phyloP scores from a whole-genome alignment of 2,329 filamentous ascomycete genomes.

The Pestalotiopsis sp. region DNA sequence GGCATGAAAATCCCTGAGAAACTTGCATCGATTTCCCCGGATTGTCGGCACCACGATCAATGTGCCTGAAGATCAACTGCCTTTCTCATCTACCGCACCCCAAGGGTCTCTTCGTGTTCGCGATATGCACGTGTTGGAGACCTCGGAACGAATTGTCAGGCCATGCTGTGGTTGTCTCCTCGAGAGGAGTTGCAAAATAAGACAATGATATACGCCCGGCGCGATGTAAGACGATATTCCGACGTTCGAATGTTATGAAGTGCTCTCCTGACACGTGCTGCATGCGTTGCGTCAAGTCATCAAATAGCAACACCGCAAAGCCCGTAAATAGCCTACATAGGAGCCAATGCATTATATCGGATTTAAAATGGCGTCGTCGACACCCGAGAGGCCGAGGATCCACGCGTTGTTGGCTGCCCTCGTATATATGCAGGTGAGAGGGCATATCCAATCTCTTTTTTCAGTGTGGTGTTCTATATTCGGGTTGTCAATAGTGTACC shows the following conservation, averaged over 20 bases:
- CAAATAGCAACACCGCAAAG: neutral
- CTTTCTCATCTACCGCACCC: slow-evolving; percentile 1
- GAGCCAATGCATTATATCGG: neutral
- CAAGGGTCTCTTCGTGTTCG: neutral
- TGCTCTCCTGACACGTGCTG: neutral
- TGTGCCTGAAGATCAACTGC: slow-evolving; percentile 3
- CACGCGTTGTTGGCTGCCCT: neutral
- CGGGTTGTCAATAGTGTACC: neutral
- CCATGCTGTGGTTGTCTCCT: neutral
- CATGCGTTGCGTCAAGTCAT: neutral
- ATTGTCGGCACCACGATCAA: neutral
- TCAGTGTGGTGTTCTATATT: neutral
- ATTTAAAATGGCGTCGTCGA: neutral
- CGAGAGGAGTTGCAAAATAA: neutral
- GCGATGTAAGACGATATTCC: neutral
- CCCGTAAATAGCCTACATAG: neutral
- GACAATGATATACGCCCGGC: neutral
- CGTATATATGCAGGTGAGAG: neutral
- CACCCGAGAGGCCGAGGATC: neutral
- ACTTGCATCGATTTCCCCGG: slow-evolving; percentile 1
- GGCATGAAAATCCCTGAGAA: neutral
- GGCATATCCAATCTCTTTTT: neutral
- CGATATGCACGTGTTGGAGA: neutral
- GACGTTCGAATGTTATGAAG: neutral
- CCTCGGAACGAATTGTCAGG: neutral